Evolutionary conservation across 805 yeast genomes (phyloP).

Genomic region (Pichia scutulata): DNA sequence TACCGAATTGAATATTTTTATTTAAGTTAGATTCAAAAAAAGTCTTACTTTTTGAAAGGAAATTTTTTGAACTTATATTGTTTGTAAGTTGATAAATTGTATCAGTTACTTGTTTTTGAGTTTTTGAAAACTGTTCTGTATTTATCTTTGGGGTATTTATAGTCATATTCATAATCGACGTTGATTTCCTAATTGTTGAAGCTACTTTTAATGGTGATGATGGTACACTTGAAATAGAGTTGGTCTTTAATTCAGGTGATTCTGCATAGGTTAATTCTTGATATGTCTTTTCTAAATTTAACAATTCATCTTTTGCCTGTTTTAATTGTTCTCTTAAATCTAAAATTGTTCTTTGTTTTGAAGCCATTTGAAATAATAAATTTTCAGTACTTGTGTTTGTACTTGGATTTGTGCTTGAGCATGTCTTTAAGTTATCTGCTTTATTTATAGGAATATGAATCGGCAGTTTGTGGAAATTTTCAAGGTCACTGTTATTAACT

Average conservation of each 20-base stretch:
- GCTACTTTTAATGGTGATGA: not conserved
- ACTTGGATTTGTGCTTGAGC: not conserved
- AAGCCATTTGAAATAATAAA: slow-evolving; percentile 35
- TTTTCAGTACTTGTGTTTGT: slow-evolving; percentile 6
- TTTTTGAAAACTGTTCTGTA: slow-evolving; percentile 4
- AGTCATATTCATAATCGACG: slow-evolving; percentile 12
- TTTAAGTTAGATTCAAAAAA: slow-evolving; percentile 22
- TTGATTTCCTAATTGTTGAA: slow-evolving; percentile 7
- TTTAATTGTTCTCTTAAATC: slow-evolving; percentile 42
- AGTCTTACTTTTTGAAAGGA: slow-evolving; percentile 20
- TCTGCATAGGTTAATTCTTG: slow-evolving; percentile 1
- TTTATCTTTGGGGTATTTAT: not conserved
- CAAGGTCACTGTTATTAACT: not conserved
- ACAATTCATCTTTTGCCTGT: slow-evolving; percentile 32
- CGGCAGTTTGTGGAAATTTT: slow-evolving; percentile 26
- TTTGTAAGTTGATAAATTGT: slow-evolving; percentile 19
- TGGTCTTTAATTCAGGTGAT: not conserved
- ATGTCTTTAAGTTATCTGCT: not conserved
- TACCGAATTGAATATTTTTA: slow-evolving; percentile 11
- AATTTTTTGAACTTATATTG: slow-evolving; percentile 19
- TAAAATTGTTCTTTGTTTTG: slow-evolving; percentile 45
- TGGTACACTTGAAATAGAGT: not conserved
- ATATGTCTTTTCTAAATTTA: slow-evolving; percentile 28
- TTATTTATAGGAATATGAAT: slow-evolving; percentile 29
- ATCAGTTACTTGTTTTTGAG: slow-evolving; percentile 13